Percentiles rank a stretch among this genome's conserved stretches.
phyloP scores from a whole-genome alignment of 2,329 filamentous ascomycete species.

The Fusarium domesticum region DNA sequence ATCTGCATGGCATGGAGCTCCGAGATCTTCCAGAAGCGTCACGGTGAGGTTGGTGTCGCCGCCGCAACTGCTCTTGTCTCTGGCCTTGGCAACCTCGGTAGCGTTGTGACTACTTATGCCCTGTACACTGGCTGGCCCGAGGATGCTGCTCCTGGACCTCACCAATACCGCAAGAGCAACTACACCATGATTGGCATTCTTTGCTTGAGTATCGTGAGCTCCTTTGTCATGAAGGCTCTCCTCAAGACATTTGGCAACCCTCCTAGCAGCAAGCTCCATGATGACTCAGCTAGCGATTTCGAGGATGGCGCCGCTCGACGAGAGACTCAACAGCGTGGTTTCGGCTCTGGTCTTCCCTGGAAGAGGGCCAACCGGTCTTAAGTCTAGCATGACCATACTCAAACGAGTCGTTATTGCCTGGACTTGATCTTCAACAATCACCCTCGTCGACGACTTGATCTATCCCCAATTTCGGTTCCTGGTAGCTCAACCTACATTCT shows the following conservation, averaged over 20 bases:
- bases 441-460: slow-evolving; percentile 5
- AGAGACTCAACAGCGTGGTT: slow-evolving; percentile 57
- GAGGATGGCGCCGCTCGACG: slow-evolving; percentile 60
- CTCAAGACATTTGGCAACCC: slow-evolving; percentile 58
- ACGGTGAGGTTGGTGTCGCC: slow-evolving; percentile 87
- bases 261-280: slow-evolving; percentile 45
- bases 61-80: slow-evolving; percentile 83
- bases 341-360: slow-evolving; percentile 43
- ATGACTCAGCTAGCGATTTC: slow-evolving; percentile 43
- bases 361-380: slow-evolving; percentile 30
- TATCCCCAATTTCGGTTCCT: slow-evolving; percentile 10
- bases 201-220: slow-evolving; percentile 70
- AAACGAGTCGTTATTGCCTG: slow-evolving; percentile 2
- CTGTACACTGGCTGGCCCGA: slow-evolving; percentile 83
- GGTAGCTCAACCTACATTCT: slow-evolving; percentile 40
- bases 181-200: slow-evolving; percentile 85
- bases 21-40: slow-evolving; percentile 84
- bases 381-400: slow-evolving; percentile 8
- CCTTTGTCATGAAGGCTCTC: slow-evolving; percentile 64
- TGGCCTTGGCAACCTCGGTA: slow-evolving; percentile 81
- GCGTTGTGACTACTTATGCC: slow-evolving; percentile 83
- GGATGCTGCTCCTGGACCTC: slow-evolving; percentile 65
- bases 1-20: slow-evolving; percentile 94
- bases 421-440: slow-evolving; percentile 33
- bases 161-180: slow-evolving; percentile 79